A percentile compares a stretch with the other conserved stretches of the same genome.
phyloP scores from a whole-genome alignment of 371 early-diverging fungal genomes.

The Apophysomyces sp. region DNA sequence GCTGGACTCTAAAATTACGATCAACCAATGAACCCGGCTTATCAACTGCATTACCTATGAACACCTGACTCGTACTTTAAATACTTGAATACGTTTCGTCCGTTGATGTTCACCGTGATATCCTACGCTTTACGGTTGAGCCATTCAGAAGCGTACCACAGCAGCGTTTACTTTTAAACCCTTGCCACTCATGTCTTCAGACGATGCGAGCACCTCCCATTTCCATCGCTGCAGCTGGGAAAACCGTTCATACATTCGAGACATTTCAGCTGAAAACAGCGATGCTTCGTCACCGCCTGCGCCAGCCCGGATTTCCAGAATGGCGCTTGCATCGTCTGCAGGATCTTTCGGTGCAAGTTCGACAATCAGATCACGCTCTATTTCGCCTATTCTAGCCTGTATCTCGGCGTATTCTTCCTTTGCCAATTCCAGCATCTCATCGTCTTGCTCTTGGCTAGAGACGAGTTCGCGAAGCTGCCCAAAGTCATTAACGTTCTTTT shows the following conservation, averaged over 20 bases:
- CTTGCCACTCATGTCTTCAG: constrained; percentile 54
- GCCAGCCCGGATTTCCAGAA: constrained; percentile 80
- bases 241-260: constrained; percentile 78
- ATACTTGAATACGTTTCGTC: constrained; percentile 70
- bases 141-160: background rate
- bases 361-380: constrained; percentile 49
- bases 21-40: too few relatives aligned
- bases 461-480: constrained; percentile 28
- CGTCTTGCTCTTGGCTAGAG: constrained; percentile 14
- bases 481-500: constrained; percentile 26
- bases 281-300: constrained; percentile 88
- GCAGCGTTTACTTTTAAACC: constrained; percentile 53
- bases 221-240: constrained; percentile 68
- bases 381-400: constrained; percentile 15
- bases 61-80: constrained; percentile 85
- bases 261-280: constrained; percentile 72
- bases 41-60: constrained; percentile 49
- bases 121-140: constrained; percentile 32
- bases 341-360: constrained; percentile 61
- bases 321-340: constrained; percentile 72
- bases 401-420: constrained; percentile 54
- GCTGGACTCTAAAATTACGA: constrained; percentile 62
- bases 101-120: constrained; percentile 63
- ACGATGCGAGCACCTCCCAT: constrained; percentile 57
- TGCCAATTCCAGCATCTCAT: constrained; percentile 59